Evolutionary conservation across 768 basidiomycete genomes (phyloP).

Genomic region (Podaxis sp.): DNA sequence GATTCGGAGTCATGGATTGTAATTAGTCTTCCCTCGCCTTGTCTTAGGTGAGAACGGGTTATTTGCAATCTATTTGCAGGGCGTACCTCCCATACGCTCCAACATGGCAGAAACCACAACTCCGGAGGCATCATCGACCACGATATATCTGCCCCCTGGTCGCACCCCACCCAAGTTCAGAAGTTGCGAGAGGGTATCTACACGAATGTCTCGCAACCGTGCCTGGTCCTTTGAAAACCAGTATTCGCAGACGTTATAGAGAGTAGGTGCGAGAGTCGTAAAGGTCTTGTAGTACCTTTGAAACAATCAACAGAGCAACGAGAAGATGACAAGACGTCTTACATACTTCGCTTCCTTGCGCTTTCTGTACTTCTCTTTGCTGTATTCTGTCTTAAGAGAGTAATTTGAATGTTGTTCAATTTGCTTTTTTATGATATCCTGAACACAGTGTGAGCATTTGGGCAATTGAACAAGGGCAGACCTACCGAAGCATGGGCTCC

Average conservation of each 20-base stretch:
- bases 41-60: neutral
- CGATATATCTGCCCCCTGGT: conserved; percentile 85
- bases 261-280: conserved; percentile 82
- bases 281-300: conserved; percentile 84
- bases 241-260: conserved; percentile 85
- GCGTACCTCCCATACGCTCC: conserved; percentile 79
- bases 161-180: conserved; percentile 79
- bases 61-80: neutral
- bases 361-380: conserved; percentile 97
- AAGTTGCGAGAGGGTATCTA: conserved; percentile 88
- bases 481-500: conserved; percentile 77
- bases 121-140: conserved; percentile 91
- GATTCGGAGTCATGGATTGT: conserved; percentile 88
- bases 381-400: conserved; percentile 94
- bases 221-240: conserved; percentile 84
- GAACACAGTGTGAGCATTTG: conserved; percentile 18
- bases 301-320: conserved; percentile 2
- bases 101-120: conserved; percentile 81
- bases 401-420: conserved; percentile 93
- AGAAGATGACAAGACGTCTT: neutral
- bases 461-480: conserved; percentile 16
- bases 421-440: conserved; percentile 95
- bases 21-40: conserved; percentile 79
- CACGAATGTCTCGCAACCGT: conserved; percentile 79
- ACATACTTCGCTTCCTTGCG: conserved; percentile 94